Percentiles rank a stretch among this genome's conserved stretches.
phyloP scores from a whole-genome alignment of 306 rosid genomes.

The Citrullus colocynthis region DNA sequence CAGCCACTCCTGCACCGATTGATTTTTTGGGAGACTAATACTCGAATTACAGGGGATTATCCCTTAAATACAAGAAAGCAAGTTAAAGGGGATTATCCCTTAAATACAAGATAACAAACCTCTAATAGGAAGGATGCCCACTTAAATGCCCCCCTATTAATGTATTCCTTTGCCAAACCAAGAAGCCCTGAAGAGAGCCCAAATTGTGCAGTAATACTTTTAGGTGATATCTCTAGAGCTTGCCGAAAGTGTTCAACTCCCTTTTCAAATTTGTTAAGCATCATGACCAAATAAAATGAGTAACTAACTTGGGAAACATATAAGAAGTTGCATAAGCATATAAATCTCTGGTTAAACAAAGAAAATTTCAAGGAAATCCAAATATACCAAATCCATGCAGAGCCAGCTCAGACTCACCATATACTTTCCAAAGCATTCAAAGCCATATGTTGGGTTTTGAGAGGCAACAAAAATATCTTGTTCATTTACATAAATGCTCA shows the following conservation, averaged over 20 bases:
- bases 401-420: not conserved
- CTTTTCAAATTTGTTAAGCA: conserved; percentile 19
- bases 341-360: not conserved
- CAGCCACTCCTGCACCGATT: no score
- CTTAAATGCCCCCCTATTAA: conserved; percentile 58
- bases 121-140: conserved; percentile 76
- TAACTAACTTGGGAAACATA: not conserved
- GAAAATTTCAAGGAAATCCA: not conserved
- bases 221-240: conserved; percentile 60
- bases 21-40: no score
- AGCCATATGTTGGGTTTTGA: not conserved
- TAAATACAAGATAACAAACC: conserved; percentile 30
- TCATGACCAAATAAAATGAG: conserved; percentile 9
- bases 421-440: not conserved
- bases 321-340: not conserved
- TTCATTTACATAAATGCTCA: not conserved
- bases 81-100: not conserved
- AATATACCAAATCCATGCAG: not conserved
- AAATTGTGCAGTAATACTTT: conserved; percentile 58
- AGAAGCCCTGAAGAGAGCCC: conserved; percentile 87
- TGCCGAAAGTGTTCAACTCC: conserved; percentile 75
- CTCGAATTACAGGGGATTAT: no score
- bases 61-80: not conserved
- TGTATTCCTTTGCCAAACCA: conserved; percentile 62
- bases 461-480: not conserved